A percentile compares a stretch with the other conserved stretches of the same genome.
These are phyloP conservation scores for Zoysia pacifica DNA, from an alignment of 176 grass and related monocot genomes.

Conservation along the genomic window DNA sequence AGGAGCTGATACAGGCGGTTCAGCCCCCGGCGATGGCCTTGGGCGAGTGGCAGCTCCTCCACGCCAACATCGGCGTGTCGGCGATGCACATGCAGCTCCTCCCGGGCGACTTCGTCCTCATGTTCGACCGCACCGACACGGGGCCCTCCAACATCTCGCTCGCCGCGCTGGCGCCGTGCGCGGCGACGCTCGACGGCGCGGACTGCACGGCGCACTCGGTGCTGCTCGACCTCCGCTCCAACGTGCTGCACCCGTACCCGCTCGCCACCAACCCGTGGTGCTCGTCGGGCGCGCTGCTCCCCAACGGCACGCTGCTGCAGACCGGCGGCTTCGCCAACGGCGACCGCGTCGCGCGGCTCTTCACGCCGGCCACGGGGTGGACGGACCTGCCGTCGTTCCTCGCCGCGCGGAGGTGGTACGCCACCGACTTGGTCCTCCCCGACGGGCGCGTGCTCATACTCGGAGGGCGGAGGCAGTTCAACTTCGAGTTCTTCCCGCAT, in stretches of 20 bases:
- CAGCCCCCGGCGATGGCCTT: not conserved
- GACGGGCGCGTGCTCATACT: conserved; percentile 72
- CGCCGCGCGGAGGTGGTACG: conserved; percentile 62
- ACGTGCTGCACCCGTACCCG: conserved; percentile 51
- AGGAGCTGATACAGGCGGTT: not conserved
- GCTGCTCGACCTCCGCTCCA: conserved; percentile 49
- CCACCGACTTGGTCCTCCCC: conserved; percentile 66
- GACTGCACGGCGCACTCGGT: conserved; percentile 88
- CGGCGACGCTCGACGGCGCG: not conserved
- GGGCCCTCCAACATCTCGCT: conserved; percentile 78
- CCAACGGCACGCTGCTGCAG: conserved; percentile 82
- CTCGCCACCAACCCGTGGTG: conserved; percentile 82
- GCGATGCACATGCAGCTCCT: conserved; percentile 97
- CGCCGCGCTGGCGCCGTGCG: conserved; percentile 10
- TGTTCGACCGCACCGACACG: conserved; percentile 80
- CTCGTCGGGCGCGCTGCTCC: conserved; percentile 73
- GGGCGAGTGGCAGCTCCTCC: conserved; percentile 74
- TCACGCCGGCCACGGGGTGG: conserved; percentile 66
- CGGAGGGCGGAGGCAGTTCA: conserved; percentile 71
- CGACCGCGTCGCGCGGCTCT: conserved; percentile 66
- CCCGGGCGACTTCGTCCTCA: conserved; percentile 64
- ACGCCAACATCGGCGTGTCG: conserved; percentile 71
- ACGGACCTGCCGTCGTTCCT: conserved; percentile 48
- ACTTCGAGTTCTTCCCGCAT: conserved; percentile 74
- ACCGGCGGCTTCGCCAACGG: conserved; percentile 75